Evolutionary conservation across 139 green algal species (phyloP).

Genomic region (Ettlia oleoabundans): DNA sequence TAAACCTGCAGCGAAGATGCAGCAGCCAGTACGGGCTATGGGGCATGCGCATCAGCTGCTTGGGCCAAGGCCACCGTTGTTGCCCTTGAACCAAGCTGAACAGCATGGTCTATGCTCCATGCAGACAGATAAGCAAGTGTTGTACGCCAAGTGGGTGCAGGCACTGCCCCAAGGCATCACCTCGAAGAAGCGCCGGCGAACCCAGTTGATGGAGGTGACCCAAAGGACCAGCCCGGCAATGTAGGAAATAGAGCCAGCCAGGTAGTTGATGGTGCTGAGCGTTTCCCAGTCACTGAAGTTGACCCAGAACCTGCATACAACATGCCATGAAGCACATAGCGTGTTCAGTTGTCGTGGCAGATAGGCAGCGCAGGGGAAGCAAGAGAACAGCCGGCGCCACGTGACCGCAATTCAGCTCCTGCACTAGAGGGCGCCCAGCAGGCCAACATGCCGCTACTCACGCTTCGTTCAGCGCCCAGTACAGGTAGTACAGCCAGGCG

Average conservation of each 20-base stretch:
- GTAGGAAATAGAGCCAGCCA: conserved; percentile 30
- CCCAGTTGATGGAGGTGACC: conserved; percentile 33
- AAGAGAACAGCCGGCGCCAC: background rate
- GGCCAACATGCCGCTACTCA: too few species aligned
- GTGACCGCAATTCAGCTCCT: background rate
- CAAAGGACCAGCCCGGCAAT: conserved; percentile 34
- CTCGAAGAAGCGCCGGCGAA: conserved; percentile 31
- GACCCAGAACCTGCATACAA: conserved; percentile 18
- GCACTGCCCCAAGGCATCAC: background rate
- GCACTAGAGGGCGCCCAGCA: background rate
- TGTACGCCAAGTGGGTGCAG: too few species aligned
- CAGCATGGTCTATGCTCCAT: background rate
- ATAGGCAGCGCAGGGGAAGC: background rate
- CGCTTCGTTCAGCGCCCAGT: conserved; percentile 37
- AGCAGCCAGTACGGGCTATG: too few species aligned
- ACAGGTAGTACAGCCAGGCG: conserved; percentile 51
- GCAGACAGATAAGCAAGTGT: too few species aligned
- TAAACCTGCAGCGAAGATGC: too few species aligned
- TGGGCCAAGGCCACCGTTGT: too few species aligned
- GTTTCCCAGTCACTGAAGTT: conserved; percentile 22
- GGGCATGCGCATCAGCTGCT: background rate
- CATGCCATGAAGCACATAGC: too few species aligned
- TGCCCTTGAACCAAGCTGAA: background rate
- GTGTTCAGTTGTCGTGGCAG: too few species aligned
- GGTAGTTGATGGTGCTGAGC: conserved; percentile 5